Evolutionary conservation across 2,329 filamentous ascomycete genomes (phyloP).

Genomic region (Teratosphaeria gauchensis): DNA sequence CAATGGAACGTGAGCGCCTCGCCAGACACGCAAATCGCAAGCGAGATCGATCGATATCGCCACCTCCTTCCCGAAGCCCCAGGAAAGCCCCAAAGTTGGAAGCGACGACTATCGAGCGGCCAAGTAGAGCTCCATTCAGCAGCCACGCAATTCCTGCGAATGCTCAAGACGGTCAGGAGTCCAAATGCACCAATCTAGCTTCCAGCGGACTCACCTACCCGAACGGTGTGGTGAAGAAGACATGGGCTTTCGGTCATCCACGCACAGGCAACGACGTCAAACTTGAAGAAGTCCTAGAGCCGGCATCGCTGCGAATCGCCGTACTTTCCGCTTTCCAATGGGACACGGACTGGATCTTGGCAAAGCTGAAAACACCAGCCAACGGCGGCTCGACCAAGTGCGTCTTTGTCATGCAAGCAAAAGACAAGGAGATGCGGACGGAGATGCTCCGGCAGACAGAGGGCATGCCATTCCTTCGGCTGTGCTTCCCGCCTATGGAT

Average conservation of each 20-base stretch:
- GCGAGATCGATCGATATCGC: conserved; percentile 41
- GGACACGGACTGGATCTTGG: conserved; percentile 68
- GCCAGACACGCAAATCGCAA: conserved; percentile 50
- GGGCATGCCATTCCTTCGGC: conserved; percentile 39
- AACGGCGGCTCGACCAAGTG: conserved; percentile 45
- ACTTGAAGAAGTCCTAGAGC: conserved; percentile 77
- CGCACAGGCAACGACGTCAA: conserved; percentile 65
- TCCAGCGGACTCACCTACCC: conserved; percentile 37
- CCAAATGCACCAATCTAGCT: neutral
- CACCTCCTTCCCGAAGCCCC: conserved; percentile 16
- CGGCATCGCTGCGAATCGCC: conserved; percentile 59
- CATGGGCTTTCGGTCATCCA: conserved; percentile 58
- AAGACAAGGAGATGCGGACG: conserved; percentile 32
- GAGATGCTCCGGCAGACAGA: conserved; percentile 21
- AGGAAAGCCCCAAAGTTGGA: conserved; percentile 19
- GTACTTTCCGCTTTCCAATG: conserved; percentile 82
- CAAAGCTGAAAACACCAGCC: conserved; percentile 48
- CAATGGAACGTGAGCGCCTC: conserved; percentile 78
- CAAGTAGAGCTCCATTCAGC: conserved; percentile 16
- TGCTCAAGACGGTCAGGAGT: neutral
- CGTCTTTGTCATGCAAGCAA: conserved; percentile 51
- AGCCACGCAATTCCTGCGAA: conserved; percentile 16
- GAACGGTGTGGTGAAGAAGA: conserved; percentile 66
- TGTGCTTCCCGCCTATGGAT: conserved; percentile 76
- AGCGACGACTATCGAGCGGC: conserved; percentile 8